A percentile compares a stretch with the other conserved stretches of the same genome.
phyloP scores from a whole-genome alignment of 139 green algal species.

The Asterochloris erici region DNA sequence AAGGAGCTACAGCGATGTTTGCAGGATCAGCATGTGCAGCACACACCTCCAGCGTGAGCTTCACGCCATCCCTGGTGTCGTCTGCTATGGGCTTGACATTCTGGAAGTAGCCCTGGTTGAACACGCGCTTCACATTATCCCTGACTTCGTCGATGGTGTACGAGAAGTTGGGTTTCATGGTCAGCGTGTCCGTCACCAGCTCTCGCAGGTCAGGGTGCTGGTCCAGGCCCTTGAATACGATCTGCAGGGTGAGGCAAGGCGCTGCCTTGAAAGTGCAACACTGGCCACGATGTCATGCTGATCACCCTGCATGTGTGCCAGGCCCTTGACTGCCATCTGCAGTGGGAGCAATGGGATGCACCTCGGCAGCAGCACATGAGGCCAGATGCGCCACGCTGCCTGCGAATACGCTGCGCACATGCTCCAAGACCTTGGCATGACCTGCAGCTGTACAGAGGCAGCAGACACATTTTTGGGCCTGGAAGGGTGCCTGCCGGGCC shows the following conservation, averaged over 20 bases:
- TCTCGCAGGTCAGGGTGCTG: slow-evolving; percentile 53
- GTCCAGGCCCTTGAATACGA: slow-evolving; percentile 75
- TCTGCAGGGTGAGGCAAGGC: slow-evolving; percentile 28
- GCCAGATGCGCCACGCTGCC: too few species aligned
- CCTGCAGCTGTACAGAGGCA: too few species aligned
- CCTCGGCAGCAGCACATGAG: too few species aligned
- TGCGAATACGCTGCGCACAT: too few species aligned
- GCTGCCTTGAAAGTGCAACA: neutral
- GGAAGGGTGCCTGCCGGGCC: too few species aligned
- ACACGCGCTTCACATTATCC: slow-evolving; percentile 81
- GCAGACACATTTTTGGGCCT: too few species aligned
- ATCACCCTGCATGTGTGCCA: too few species aligned
- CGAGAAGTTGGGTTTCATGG: slow-evolving; percentile 85
- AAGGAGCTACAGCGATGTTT: neutral
- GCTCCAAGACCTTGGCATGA: too few species aligned
- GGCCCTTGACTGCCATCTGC: too few species aligned
- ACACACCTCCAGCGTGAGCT: slow-evolving; percentile 74
- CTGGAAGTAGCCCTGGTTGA: slow-evolving; percentile 88
- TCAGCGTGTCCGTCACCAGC: slow-evolving; percentile 61
- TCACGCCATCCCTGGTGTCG: slow-evolving; percentile 93
- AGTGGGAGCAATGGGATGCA: too few species aligned
- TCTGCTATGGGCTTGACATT: slow-evolving; percentile 63
- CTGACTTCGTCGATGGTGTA: slow-evolving; percentile 85
- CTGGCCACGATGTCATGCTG: neutral
- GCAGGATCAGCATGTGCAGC: neutral